A percentile compares a stretch with the other conserved stretches of the same genome.
phyloP scores from a whole-genome alignment of 1,284 basidiomycete species.

The Anthracocystis setariae region DNA sequence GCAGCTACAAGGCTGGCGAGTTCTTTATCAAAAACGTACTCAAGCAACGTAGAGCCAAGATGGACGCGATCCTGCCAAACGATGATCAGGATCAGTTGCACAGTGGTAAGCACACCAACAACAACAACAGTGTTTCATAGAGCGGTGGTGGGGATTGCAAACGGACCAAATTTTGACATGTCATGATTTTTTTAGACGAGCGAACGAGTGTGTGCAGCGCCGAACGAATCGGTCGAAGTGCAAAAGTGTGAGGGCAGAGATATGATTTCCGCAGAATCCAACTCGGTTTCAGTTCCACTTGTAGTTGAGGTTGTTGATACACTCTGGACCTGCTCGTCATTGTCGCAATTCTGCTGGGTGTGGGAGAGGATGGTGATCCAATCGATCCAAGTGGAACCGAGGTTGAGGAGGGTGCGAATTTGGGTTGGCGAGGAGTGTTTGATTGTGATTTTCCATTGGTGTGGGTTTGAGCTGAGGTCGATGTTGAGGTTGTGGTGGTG shows the following conservation, averaged over 20 bases:
- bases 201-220: neutral
- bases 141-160: too few species aligned
- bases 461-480: slow-evolving; percentile 14
- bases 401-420: too few species aligned
- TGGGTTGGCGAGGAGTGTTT: too few species aligned
- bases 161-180: neutral
- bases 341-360: too few species aligned
- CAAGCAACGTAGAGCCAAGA: slow-evolving; percentile 35
- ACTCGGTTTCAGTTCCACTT: too few species aligned
- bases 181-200: neutral
- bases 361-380: too few species aligned
- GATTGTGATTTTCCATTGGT: slow-evolving; percentile 8
- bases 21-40: slow-evolving; percentile 67
- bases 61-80: neutral
- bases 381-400: too few species aligned
- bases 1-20: slow-evolving; percentile 86
- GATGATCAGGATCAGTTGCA: too few species aligned
- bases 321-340: too few species aligned
- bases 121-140: neutral
- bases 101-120: neutral
- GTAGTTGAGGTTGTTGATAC: too few species aligned
- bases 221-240: too few species aligned
- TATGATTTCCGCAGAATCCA: neutral
- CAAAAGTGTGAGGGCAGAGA: too few species aligned
- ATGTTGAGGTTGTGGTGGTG: slow-evolving; percentile 4